Evolutionary conservation across 331 rosid species (phyloP).

Genomic region (Pyrus hybrid): DNA sequence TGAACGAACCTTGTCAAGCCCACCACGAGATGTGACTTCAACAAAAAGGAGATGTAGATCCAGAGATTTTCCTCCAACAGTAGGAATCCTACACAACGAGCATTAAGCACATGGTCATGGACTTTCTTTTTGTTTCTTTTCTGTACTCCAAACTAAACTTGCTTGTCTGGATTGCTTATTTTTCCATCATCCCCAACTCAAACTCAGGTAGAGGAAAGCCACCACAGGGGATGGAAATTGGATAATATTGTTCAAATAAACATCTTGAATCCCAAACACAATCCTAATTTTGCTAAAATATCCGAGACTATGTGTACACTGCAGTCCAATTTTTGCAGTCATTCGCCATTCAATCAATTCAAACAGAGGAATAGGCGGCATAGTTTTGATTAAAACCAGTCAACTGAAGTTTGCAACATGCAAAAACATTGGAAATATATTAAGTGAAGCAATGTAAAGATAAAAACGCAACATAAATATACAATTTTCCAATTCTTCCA

Average conservation of each 20-base stretch:
- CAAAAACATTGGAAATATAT: not conserved
- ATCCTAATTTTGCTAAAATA: not conserved
- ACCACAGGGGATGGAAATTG: not conserved
- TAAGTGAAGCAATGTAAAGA: not conserved
- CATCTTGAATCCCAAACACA: not conserved
- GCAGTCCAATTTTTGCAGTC: not conserved
- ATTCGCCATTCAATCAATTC: not conserved
- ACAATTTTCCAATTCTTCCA: not conserved
- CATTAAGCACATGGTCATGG: not conserved
- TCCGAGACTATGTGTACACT: not conserved
- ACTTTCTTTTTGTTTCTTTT: constrained; percentile 1
- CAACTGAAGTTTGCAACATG: not conserved
- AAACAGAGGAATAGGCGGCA: not conserved
- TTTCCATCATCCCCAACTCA: not conserved
- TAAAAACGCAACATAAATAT: not conserved
- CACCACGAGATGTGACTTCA: constrained; percentile 82
- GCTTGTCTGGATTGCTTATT: not conserved
- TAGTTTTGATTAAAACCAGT: not conserved
- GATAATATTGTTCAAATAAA: not conserved
- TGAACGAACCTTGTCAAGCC: constrained; percentile 59
- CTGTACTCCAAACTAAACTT: constrained; percentile 1
- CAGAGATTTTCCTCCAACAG: constrained; percentile 61
- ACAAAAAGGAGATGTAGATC: constrained; percentile 66
- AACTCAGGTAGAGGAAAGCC: not conserved
- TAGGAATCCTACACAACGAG: constrained; percentile 49